Evolutionary conservation across 257 asterid genomes (phyloP).

Genomic region (Buddleja alternifolia): DNA sequence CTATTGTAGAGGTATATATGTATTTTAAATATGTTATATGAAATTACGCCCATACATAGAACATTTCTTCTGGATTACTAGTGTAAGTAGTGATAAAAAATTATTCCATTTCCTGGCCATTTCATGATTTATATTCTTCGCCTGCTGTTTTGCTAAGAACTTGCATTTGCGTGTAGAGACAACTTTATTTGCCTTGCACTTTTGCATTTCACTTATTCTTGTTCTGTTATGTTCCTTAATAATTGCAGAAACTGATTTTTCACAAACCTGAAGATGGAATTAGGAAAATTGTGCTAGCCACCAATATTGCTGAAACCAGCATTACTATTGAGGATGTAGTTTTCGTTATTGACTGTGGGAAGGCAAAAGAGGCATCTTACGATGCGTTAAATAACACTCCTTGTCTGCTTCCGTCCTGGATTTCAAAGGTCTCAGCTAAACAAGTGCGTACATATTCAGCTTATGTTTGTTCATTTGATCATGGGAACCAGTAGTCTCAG

Average conservation of each 20-base stretch:
- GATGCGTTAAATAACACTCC: conserved; percentile 97
- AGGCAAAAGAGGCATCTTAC: conserved; percentile 92
- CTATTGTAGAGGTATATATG: background rate
- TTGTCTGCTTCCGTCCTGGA: conserved; percentile 96
- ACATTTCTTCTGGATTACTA: no score
- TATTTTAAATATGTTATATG: background rate
- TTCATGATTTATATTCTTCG: background rate
- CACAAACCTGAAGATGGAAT: conserved; percentile 78
- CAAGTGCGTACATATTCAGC: conserved; percentile 56
- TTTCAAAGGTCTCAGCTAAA: conserved; percentile 87
- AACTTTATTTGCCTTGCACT: background rate
- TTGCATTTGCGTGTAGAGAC: conserved; percentile 16
- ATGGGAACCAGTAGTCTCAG: background rate
- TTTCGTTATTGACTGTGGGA: conserved; percentile 89
- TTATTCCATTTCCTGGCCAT: background rate
- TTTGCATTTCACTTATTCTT: conserved; percentile 21
- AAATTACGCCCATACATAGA: no score
- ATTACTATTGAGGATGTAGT: conserved; percentile 90
- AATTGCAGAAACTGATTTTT: conserved; percentile 77
- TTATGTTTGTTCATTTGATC: conserved; percentile 15
- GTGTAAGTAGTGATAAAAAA: background rate
- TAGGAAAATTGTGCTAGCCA: conserved; percentile 86
- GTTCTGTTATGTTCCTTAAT: conserved; percentile 34
- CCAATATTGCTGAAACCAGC: conserved; percentile 98
- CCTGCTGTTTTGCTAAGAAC: background rate